These are phyloP conservation scores for Monosporascus sp. DNA, from an alignment of 2,329 filamentous ascomycete species.

Conservation along the genomic window DNA sequence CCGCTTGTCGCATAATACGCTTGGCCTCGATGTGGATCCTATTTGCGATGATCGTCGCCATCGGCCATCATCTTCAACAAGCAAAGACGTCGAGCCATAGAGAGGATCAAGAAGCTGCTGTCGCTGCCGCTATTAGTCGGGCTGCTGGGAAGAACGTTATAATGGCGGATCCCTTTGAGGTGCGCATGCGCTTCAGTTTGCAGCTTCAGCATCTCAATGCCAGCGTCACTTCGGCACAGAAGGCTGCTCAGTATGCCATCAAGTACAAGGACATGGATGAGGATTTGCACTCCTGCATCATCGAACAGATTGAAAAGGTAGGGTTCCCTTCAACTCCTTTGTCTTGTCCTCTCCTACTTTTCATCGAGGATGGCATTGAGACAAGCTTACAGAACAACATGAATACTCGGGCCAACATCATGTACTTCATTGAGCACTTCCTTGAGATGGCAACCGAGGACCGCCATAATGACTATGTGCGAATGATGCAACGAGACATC, in stretches of 20 bases:
- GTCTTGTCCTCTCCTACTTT: background rate
- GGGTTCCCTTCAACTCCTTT: conserved; percentile 15
- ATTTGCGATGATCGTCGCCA: background rate
- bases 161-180: conserved; percentile 87
- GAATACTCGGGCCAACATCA: conserved; percentile 96
- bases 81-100: background rate
- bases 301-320: conserved; percentile 88
- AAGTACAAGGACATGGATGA: conserved; percentile 94
- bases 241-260: conserved; percentile 90
- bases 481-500: conserved; percentile 94
- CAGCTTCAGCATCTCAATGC: conserved; percentile 89
- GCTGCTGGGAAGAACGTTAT: conserved; percentile 8
- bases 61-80: background rate
- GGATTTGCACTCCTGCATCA: conserved; percentile 92
- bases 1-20: no score
- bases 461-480: conserved; percentile 73
- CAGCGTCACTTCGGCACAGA: conserved; percentile 80
- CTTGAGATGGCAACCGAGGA: conserved; percentile 79
- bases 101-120: background rate
- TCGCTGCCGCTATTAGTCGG: background rate
- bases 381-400: conserved; percentile 67
- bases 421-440: conserved; percentile 97
- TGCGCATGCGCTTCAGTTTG: conserved; percentile 92
- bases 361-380: background rate
- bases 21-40: background rate